Percentiles rank a stretch among this genome's conserved stretches.
phyloP scores from a whole-genome alignment of 805 yeast genomes.

The Saturnispora hagleri region DNA sequence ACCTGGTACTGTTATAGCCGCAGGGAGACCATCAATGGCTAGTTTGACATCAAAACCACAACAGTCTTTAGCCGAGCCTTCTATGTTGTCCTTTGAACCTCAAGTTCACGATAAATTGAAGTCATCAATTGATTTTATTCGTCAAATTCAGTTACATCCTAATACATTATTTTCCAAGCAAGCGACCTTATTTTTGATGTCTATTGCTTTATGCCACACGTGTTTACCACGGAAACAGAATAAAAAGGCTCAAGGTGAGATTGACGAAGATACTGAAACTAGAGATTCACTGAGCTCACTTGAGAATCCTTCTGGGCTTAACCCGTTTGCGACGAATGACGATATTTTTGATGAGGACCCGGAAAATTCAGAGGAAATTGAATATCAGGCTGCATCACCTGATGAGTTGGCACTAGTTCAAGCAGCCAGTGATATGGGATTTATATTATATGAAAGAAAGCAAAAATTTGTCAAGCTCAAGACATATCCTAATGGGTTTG shows the following conservation, averaged over 20 bases:
- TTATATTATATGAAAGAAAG: constrained; percentile 63
- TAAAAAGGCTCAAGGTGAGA: constrained; percentile 13
- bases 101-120: constrained; percentile 29
- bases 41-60: constrained; percentile 23
- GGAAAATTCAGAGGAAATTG: constrained; percentile 39
- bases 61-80: background rate
- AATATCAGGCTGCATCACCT: constrained; percentile 92
- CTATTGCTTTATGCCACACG: constrained; percentile 82
- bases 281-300: constrained; percentile 15
- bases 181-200: constrained; percentile 70
- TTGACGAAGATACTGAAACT: constrained; percentile 1
- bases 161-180: constrained; percentile 56
- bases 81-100: constrained; percentile 23
- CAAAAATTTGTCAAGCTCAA: constrained; percentile 54
- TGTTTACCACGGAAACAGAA: constrained; percentile 60
- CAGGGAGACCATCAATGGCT: constrained; percentile 54
- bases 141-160: constrained; percentile 66
- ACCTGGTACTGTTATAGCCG: constrained; percentile 20
- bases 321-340: constrained; percentile 10
- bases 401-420: constrained; percentile 90
- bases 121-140: constrained; percentile 58
- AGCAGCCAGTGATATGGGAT: constrained; percentile 95
- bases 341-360: constrained; percentile 8
- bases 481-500: constrained; percentile 78
- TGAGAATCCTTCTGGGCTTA: constrained; percentile 10